Base-by-base conservation (phyloP, 2,329 filamentous ascomycete genomes). In the Alternaria incomplexa region DNA sequence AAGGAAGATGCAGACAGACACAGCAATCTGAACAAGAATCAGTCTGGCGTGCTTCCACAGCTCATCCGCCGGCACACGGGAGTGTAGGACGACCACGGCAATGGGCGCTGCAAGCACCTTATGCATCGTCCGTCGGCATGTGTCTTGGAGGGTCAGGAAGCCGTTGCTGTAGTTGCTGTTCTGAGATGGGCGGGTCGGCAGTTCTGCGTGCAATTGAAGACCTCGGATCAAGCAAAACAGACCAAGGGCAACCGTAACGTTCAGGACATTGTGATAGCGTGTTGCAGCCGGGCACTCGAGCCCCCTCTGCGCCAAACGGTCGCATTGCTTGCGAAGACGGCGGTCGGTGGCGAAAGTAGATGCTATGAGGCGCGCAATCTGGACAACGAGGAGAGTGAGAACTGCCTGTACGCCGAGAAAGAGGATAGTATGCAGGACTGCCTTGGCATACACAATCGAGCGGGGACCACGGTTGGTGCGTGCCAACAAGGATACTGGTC, bases 31-130 rank as follows among this genome's bases (percentile, higher is more conserved):
- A 6, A 45, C 20, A 7, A 55, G 1, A 12, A 62, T 11, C 8
- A 59, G 6, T 4, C 17, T 45, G 10, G 23, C 32, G 10, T 25
- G 32, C 23, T 48, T 54, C 56, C 60, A 48, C 15, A 28, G 11
- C 4, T 20, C 28, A 12, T 36, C 17, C 25, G 30, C 54, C 3
- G 32, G 13, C 5, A 28, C 17, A 15, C 32, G 17, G 4, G 55
- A 26, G 28, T 62, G 57, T 9, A 62, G 9, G 13, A 32, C 28
- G 15, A 59, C 7, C 5, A 62, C 13, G 6, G 60, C 26, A 5
- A 54, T 59, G 11, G 60, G 60, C 15, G n/a, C 30, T 13, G 60
- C 60, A n/a, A 62, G 56, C 7, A 55, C 11, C 12, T 5, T 44
- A 20, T 59, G 60, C 6, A 26, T 15, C 5, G 50, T n/a, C 15